Evolutionary conservation across 2,329 filamentous ascomycete genomes (phyloP), one percentile per base, ranked within the genome.

Genomic region (Alternaria triticimaculans): DNA sequence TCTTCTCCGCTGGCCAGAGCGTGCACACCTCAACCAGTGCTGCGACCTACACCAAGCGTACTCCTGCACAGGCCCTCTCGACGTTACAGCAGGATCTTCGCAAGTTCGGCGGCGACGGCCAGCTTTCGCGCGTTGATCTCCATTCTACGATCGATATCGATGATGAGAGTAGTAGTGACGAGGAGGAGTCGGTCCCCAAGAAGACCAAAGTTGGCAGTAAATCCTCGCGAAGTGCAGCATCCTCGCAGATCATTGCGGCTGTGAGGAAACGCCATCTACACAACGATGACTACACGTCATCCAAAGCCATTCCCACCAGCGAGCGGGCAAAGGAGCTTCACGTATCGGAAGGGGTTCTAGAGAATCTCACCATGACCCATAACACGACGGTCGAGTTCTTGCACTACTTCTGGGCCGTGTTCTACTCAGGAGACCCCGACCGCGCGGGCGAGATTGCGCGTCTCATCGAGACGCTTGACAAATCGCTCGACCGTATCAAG

Each of bases 321-420:
- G 74, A 78, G 56, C 74, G 76, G 53, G 74, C 74, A 45, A 69
- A 73, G 20, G 74, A 76, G 54, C 46, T 78, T 14, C 71, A 73
- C 23, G 76, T 85, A 1, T 78, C 78, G 12, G 76, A 80, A 58
- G 57, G 79, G 3, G 82, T 89, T 2, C 89, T 88, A 68, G 89
- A 91, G 68, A 86, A 86, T 18, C 76, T 92, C n/a, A 85, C 84
- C 12, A 85, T 92, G 59, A 97, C 95, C 0, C 94, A 98, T 78
- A 94, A 94, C 57, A 99, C 96, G 0, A 96, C 93, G 0, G 91
- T 92, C 41, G 96, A 99, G 76, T 99, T 98, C 74, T 84, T 99
- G n/a, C 92, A 95, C 72, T 96, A 98, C 79, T 99, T 99, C 83
- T 99, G 95, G 95, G 87, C 88, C 33, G 89, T 94, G 0, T 99